Base-by-base conservation (phyloP, 164 flowering plant species). In the Vitis cinerea region DNA sequence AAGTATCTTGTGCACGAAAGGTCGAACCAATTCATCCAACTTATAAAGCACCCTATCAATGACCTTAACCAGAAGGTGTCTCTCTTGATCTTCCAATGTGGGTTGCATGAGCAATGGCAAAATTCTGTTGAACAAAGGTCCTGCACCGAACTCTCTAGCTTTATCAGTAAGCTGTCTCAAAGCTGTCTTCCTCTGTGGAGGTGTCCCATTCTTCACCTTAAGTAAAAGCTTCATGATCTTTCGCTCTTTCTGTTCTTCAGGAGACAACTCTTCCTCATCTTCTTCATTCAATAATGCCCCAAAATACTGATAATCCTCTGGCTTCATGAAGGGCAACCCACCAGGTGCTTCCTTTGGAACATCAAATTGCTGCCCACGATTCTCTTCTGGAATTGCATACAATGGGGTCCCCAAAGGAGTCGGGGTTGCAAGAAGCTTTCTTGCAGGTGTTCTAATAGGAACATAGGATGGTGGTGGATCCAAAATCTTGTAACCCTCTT, bases 201-300 rank as follows among this genome's bases (percentile, higher is more conserved):
- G 99, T 3, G 99, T 93, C 6, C 99, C 99, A 79, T 96, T 96
- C 81, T 96, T 96, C 48, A 96, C 99, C 84, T 96, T 96, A 15
- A 96, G 89, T 81, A 96, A 73, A 27, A 96, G 88, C 75, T 96
- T 96, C 98, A 96, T 89, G 71, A 96, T 96, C 82, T 96, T 96
- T 69, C 99, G 72, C 80, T 96, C 98, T 73, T 96, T 96, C 82
- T 93, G 99, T 79, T 96, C 95, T 0, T 96, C 99, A 0, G 98
- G 95, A 2, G 97, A 81, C 74, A 96, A 71, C 64, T 91, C 91
- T 66, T 96, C 99, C 70, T 93, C 99, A 66, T 96, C 83, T 2
- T 88, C 98, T 64, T 96, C 99, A 71, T 90, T 90, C 85, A 96
- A 73, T 70, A 96, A 74, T 2, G 90, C 83, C 17, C 91, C 95